phyloP scores from a whole-genome alignment of 164 flowering plant genomes.

The Cinnamomum micranthum region DNA sequence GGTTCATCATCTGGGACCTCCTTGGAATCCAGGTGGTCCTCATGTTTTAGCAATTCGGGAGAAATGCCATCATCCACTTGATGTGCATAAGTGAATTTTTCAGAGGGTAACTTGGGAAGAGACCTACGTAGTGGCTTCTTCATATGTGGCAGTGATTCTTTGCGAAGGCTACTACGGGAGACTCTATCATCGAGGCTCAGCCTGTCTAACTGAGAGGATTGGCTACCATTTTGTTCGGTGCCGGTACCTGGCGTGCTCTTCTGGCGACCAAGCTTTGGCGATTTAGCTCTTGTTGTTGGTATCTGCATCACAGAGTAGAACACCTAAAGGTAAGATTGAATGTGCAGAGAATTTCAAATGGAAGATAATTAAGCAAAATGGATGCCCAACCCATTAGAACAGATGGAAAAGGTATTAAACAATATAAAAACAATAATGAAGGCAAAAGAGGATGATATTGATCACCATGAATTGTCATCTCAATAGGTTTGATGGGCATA shows the following conservation, averaged over 20 bases:
- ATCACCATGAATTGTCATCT: too few species aligned
- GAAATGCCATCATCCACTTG: slow-evolving; percentile 21
- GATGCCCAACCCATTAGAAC: too few species aligned
- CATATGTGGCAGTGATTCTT: slow-evolving; percentile 31
- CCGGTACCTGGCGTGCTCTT: slow-evolving; percentile 42
- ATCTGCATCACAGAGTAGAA: slow-evolving; percentile 38
- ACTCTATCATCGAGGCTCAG: slow-evolving; percentile 64
- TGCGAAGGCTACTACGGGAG: slow-evolving; percentile 29
- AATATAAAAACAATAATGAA: not conserved
- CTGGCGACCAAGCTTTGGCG: slow-evolving; percentile 85
- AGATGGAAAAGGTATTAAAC: not conserved
- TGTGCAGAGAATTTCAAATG: not conserved
- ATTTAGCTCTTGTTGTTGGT: slow-evolving; percentile 88
- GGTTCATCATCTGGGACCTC: not conserved
- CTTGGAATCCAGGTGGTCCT: not conserved
- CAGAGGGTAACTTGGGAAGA: slow-evolving; percentile 81
- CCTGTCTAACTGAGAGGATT: slow-evolving; percentile 29
- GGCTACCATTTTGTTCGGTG: slow-evolving; percentile 34
- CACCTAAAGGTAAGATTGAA: not conserved
- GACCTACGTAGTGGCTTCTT: slow-evolving; percentile 76
- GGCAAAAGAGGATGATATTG: too few species aligned
- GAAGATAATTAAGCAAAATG: not conserved
- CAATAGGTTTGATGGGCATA: too few species aligned
- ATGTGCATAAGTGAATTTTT: slow-evolving; percentile 39
- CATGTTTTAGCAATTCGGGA: slow-evolving; percentile 6